Evolutionary conservation across 2,329 filamentous ascomycete species (phyloP).

Genomic region (Penicillium frequentans): DNA sequence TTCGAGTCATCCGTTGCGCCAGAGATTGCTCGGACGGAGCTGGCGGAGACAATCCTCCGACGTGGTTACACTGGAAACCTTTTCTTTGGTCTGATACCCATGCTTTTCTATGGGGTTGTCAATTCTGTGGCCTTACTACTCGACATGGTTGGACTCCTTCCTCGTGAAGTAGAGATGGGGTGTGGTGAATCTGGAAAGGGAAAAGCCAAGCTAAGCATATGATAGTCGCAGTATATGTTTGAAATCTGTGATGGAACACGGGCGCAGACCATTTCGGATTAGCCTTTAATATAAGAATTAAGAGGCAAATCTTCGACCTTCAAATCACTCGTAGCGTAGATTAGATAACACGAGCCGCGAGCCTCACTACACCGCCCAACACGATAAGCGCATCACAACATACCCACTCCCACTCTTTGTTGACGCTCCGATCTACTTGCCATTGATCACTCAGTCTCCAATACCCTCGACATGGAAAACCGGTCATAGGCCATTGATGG

Average conservation of each 20-base stretch:
- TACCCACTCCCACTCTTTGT: not conserved
- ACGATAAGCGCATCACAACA: not conserved
- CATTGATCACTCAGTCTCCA: not conserved
- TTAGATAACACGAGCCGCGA: not conserved
- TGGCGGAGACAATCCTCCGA: slow-evolving; percentile 12
- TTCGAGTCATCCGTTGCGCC: slow-evolving; percentile 13
- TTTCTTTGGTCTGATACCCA: slow-evolving; percentile 10
- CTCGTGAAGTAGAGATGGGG: not conserved
- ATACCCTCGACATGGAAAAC: not conserved
- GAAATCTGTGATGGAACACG: not conserved
- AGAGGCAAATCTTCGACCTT: not conserved
- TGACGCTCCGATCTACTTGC: not conserved
- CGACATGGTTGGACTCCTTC: slow-evolving; percentile 6
- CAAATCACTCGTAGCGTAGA: not conserved
- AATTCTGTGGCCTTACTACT: slow-evolving; percentile 10
- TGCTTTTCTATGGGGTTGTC: slow-evolving; percentile 13
- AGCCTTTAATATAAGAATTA: not conserved
- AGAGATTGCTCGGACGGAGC: slow-evolving; percentile 9
- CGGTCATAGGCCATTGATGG: not conserved
- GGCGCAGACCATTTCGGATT: not conserved
- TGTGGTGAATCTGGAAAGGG: not conserved
- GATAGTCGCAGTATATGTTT: not conserved
- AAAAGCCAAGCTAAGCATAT: not conserved
- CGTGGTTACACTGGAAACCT: slow-evolving; percentile 8
- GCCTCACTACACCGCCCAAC: not conserved